Base-by-base conservation (phyloP, 2,329 filamentous ascomycete genomes). In the Metarhizium anisopliae region DNA sequence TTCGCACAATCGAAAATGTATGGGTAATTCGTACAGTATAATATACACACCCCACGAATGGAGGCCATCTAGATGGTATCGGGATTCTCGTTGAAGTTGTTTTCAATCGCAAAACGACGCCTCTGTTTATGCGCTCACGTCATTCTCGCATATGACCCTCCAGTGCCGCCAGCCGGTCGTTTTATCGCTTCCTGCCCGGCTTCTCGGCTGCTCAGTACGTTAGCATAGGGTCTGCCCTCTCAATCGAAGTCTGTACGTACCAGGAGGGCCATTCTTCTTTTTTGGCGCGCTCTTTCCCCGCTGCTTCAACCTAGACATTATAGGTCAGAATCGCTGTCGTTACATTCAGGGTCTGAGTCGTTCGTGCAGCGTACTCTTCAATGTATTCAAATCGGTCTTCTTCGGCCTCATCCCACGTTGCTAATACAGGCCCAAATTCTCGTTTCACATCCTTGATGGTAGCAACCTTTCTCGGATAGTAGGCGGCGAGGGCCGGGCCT, bases 211-310 rank as follows among this genome's bases (percentile, higher is more conserved):
- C 20, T 18, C 30, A 47, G 35, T 4, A 11, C 13, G 47, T 58
- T 55, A 58, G 56, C 54, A 36, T 20, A 30, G 18, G 1, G 30
- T 30, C 18, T n/a, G 32, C 3, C 32, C 10, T 14, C 16, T 11
- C n/a, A 13, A 7, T 29, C 13, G 20, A 45, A 4, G 30, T 30
- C 13, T 13, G 7, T 30, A 60, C 69, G 53, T 69, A 74, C 71
- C 66, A 56, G 71, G 68, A 45, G 72, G 66, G 4, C 70, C 84
- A 67, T 78, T 85, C 80, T 94, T 95, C 83, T 95, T 96, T 82
- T 95, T 83, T 7, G 93, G 91, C 49, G 87, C 83, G 55, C 86
- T 86, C 78, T 97, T 96, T 62, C 91, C 92, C 76, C 91, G 85
- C 35, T 81, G 73, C 71, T 90, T 92, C 64, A 87, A 74, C 64